Conservation (phyloP, 768 basidiomycete species). For the Hericium alpestre region DNA sequence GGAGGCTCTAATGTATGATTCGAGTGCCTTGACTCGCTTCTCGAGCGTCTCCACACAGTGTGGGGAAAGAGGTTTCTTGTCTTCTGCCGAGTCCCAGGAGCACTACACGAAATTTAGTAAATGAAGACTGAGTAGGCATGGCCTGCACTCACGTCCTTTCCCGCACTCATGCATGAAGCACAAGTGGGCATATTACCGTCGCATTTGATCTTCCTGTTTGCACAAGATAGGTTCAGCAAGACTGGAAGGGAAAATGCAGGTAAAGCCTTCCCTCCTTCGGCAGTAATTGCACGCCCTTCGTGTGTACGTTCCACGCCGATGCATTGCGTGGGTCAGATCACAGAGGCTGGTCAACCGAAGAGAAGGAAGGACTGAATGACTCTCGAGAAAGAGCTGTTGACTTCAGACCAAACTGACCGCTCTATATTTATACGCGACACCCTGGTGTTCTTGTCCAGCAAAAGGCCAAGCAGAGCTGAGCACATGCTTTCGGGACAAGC, state of each 20-base stretch:
- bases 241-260: not conserved
- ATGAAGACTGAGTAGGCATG: not conserved
- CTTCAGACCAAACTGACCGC: too few species aligned
- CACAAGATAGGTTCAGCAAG: not conserved
- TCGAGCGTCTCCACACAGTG: constrained; percentile 21
- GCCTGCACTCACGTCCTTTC: not conserved
- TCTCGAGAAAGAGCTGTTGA: too few species aligned
- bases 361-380: too few species aligned
- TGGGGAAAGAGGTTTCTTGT: constrained; percentile 13
- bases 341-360: too few species aligned
- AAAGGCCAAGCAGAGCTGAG: too few species aligned
- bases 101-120: constrained; percentile 11
- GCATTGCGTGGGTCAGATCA: not conserved
- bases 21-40: constrained; percentile 15
- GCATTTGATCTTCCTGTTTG: not conserved
- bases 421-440: too few species aligned
- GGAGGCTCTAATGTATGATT: constrained; percentile 12
- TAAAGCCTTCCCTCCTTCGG: not conserved
- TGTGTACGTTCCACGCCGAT: not conserved
- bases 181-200: not conserved
- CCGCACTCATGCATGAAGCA: not conserved
- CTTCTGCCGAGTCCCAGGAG: constrained; percentile 21
- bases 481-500: too few species aligned
- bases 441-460: too few species aligned
- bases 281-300: not conserved